These are phyloP conservation scores for Pichia pseudocactophila DNA, from an alignment of 805 yeast species.

Conservation along the genomic window DNA sequence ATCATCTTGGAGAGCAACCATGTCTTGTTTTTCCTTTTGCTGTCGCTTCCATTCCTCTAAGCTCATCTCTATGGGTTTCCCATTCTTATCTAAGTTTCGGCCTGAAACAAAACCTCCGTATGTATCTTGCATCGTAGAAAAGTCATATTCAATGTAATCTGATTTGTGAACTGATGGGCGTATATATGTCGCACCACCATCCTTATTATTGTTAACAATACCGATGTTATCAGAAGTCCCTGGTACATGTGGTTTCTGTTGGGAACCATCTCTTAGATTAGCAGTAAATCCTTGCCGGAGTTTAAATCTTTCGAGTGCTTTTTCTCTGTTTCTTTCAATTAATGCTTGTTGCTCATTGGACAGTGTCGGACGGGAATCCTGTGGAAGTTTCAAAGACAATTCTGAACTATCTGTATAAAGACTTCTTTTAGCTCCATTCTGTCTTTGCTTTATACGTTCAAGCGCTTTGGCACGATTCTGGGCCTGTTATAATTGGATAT, in stretches of 20 bases:
- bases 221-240: not conserved
- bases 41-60: slow-evolving; percentile 51
- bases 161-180: slow-evolving; percentile 44
- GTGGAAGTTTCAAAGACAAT: not conserved
- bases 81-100: slow-evolving; percentile 21
- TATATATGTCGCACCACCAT: slow-evolving; percentile 15
- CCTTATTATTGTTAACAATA: not conserved
- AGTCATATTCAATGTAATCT: slow-evolving; percentile 77
- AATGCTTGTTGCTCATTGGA: slow-evolving; percentile 35
- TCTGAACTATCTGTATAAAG: not conserved
- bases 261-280: slow-evolving; percentile 20
- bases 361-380: slow-evolving; percentile 25
- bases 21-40: slow-evolving; percentile 30
- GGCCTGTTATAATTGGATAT: slow-evolving; percentile 31
- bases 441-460: slow-evolving; percentile 45
- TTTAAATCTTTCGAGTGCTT: slow-evolving; percentile 36
- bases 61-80: slow-evolving; percentile 28
- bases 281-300: slow-evolving; percentile 8
- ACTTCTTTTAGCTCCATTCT: slow-evolving; percentile 13
- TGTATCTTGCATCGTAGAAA: slow-evolving; percentile 82
- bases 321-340: slow-evolving; percentile 44
- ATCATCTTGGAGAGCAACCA: slow-evolving; percentile 29
- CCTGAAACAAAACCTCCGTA: slow-evolving; percentile 74
- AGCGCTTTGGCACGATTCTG: slow-evolving; percentile 56
- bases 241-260: slow-evolving; percentile 5